These are phyloP conservation scores for Xylaria scruposa DNA, from an alignment of 495 filamentous ascomycete genomes.

Conservation along the genomic window DNA sequence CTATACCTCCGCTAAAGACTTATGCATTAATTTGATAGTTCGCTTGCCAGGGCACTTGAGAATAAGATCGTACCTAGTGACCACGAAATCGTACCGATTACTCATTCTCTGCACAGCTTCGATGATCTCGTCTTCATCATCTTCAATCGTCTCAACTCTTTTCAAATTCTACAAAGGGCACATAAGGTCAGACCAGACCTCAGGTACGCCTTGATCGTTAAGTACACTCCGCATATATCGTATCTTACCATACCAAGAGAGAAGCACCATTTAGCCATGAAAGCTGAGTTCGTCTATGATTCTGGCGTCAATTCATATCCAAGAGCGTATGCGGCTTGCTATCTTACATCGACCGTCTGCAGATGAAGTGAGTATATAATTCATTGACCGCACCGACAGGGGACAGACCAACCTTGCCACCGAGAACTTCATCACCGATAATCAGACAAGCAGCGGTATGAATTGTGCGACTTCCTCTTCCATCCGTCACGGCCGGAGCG, in stretches of 20 bases:
- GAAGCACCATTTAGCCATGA: constrained; percentile 93
- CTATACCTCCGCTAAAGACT: constrained; percentile 78
- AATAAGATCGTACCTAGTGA: constrained; percentile 63
- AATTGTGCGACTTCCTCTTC: constrained; percentile 67
- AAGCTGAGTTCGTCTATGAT: constrained; percentile 84
- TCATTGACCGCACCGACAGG: not conserved
- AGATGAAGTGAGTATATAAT: not conserved
- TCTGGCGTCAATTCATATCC: constrained; percentile 22
- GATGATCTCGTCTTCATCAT: constrained; percentile 88
- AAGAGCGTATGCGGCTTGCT: not conserved
- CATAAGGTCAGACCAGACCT: constrained; percentile 1
- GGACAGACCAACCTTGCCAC: constrained; percentile 76
- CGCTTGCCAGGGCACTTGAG: not conserved
- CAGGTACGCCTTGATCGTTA: not conserved
- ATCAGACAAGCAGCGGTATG: constrained; percentile 93
- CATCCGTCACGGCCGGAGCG: constrained; percentile 46
- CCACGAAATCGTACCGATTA: constrained; percentile 86
- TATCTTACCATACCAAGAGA: constrained; percentile 72
- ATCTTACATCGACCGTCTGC: constrained; percentile 47
- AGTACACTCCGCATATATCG: not conserved
- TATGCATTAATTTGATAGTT: constrained; percentile 11
- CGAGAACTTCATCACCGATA: constrained; percentile 95
- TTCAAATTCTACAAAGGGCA: constrained; percentile 65
- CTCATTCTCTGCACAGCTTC: constrained; percentile 88
- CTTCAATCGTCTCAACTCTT: constrained; percentile 88